Base-by-base conservation (phyloP, 306 rosid species). In the Argentina anserina region DNA sequence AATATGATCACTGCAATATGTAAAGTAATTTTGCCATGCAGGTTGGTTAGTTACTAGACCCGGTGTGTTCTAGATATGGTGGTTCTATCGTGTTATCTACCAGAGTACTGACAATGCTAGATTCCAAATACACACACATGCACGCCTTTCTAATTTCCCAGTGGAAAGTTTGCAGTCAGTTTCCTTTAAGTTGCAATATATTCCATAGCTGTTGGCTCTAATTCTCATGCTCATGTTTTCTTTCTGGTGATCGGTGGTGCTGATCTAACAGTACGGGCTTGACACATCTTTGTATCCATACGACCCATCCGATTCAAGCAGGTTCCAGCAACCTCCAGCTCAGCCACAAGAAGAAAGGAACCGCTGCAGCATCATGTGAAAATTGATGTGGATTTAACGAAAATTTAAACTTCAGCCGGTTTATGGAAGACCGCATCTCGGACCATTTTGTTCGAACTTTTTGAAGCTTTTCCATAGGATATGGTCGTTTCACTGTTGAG, bases 271-370 rank as follows among this genome's bases (percentile, higher is more conserved):
- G 99, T 95, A 95, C n/a, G 97, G 99, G 73, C 88, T 95, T 10
- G 97, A 95, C 78, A 95, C 99, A 40, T 68, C 99, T 0, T 95
- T 91, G 84, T 95, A 90, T 64, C 90, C 99, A 25, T 95, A 95
- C 92, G 90, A 95, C 81, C 99, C 99, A 46, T 91, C 90, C 1
- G 99, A 91, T 81, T 81, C 99, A 20, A 53, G 82, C 62, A 88
- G 97, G 89, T 73, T 26, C 79, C 97, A 86, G 88, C 97, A 85
- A 79, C 92, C 45, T 41, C 75, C 81, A 71, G 17, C 90, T 12
- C 99, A 95, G 77, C 96, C 96, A 74, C 70, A 91, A 65, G 99
- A 95, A 84, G 99, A 95, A 79, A 83, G 87, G 87, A 91, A 89
- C 67, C 87, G 97, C 55, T 95, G 99, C 89, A 76, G 79, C 75